Conservation (phyloP, 148 eudicot species). For the Fagopyrum esculentum region DNA sequence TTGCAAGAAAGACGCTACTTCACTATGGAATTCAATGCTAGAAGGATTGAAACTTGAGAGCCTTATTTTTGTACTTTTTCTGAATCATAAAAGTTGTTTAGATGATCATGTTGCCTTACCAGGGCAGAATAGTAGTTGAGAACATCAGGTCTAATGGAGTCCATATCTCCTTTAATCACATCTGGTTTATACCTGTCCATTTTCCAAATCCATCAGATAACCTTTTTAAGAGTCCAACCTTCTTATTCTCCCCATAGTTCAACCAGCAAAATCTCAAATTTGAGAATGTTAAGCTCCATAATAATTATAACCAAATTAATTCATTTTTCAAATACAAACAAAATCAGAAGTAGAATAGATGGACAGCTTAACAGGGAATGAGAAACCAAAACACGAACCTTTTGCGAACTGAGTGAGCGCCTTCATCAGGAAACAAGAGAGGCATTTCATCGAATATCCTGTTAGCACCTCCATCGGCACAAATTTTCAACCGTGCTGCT, state of each 20-base stretch:
- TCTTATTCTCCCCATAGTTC: too few relatives aligned
- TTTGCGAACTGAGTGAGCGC: conserved; percentile 36
- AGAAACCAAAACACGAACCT: conserved; percentile 30
- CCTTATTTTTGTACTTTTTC: too few relatives aligned
- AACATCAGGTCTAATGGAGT: conserved; percentile 75
- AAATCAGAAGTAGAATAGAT: background rate
- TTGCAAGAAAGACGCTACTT: too few relatives aligned
- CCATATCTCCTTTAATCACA: conserved; percentile 89
- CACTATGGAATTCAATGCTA: too few relatives aligned
- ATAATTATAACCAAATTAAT: conserved; percentile 25
- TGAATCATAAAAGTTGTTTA: too few relatives aligned
- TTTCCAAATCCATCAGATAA: conserved; percentile 16
- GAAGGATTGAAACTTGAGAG: too few relatives aligned
- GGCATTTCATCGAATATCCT: conserved; percentile 73
- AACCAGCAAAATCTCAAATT: too few relatives aligned
- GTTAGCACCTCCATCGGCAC: conserved; percentile 95
- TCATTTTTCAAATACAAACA: too few relatives aligned
- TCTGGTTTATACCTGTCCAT: conserved; percentile 84
- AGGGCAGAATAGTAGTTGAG: conserved; percentile 48
- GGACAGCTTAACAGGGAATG: background rate
- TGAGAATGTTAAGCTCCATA: too few relatives aligned
- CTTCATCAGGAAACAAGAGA: conserved; percentile 41
- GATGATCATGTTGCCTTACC: conserved; percentile 27
- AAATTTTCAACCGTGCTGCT: conserved; percentile 67
- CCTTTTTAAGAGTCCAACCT: background rate